These are phyloP conservation scores for Sporothrix inflata DNA, from an alignment of 2,329 filamentous ascomycete genomes.

Conservation along the genomic window DNA sequence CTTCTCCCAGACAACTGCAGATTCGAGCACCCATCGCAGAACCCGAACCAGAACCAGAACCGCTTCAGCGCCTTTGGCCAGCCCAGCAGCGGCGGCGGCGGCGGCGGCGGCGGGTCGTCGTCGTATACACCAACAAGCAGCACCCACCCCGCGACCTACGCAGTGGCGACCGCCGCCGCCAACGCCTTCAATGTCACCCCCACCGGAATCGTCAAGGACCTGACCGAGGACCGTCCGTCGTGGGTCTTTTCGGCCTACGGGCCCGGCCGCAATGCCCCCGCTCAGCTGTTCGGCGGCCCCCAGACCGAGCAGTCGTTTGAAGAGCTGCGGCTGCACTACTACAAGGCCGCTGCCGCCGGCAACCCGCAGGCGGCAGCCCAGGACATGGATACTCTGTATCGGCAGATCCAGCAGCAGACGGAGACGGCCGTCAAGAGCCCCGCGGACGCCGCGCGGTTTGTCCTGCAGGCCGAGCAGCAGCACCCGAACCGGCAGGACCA, in stretches of 20 bases:
- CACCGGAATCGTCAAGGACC: constrained; percentile 66
- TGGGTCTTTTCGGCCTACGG: constrained; percentile 90
- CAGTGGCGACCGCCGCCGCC: constrained; percentile 27
- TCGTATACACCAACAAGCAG: neutral
- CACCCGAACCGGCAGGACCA: constrained; percentile 77
- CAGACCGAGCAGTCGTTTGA: constrained; percentile 85
- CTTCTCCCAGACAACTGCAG: constrained; percentile 53
- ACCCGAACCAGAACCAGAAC: constrained; percentile 51
- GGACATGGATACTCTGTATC: constrained; percentile 64
- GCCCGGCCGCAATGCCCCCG: constrained; percentile 74
- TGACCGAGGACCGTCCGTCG: constrained; percentile 71
- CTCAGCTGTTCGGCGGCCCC: constrained; percentile 80
- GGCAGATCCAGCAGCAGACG: constrained; percentile 71
- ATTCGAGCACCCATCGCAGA: constrained; percentile 53
- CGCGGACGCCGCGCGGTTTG: constrained; percentile 71
- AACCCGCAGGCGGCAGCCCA: constrained; percentile 60
- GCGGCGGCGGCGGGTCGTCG: neutral
- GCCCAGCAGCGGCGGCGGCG: constrained; percentile 26
- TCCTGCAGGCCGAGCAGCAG: constrained; percentile 66
- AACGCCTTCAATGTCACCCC: constrained; percentile 57
- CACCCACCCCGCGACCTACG: neutral
- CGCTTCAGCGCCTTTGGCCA: constrained; percentile 54
- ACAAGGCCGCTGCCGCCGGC: constrained; percentile 60
- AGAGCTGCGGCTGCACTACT: constrained; percentile 79
- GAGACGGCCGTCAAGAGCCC: constrained; percentile 70